A percentile compares a stretch with the other conserved stretches of the same genome.
Evolutionary conservation across 2,329 filamentous ascomycete species (phyloP).

Genomic region (Xylaria sp.): DNA sequence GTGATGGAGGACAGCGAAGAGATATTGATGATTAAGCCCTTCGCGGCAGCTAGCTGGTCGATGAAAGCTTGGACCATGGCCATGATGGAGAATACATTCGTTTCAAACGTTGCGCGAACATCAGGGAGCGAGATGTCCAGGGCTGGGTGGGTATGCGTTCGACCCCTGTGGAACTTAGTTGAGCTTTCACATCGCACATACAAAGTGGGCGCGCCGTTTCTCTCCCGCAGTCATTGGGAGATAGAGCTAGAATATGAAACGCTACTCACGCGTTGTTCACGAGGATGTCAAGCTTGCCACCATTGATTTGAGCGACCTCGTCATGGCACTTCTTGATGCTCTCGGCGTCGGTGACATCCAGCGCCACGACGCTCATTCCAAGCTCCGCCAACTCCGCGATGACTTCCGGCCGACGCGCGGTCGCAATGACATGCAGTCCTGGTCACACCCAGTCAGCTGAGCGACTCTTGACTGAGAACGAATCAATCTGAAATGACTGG

Average conservation of each 20-base stretch:
- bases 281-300: conserved; percentile 66
- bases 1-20: conserved; percentile 62
- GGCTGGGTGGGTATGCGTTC: conserved; percentile 62
- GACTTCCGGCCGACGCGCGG: conserved; percentile 62
- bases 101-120: conserved; percentile 65
- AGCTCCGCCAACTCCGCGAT: conserved; percentile 57
- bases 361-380: conserved; percentile 61
- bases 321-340: conserved; percentile 62
- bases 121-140: conserved; percentile 64
- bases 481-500: neutral
- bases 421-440: conserved; percentile 67
- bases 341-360: conserved; percentile 64
- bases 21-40: conserved; percentile 66
- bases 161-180: conserved; percentile 54
- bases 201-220: neutral
- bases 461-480: neutral
- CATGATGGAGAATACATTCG: conserved; percentile 69
- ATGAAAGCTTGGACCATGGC: conserved; percentile 64
- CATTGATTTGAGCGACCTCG: conserved; percentile 60
- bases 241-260: too few relatives aligned
- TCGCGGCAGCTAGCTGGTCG: conserved; percentile 60
- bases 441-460: neutral
- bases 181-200: conserved; percentile 16
- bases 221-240: neutral
- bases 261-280: conserved; percentile 67